Conservation (phyloP, 2,329 filamentous ascomycete species). For the Orbilia oligospora region DNA sequence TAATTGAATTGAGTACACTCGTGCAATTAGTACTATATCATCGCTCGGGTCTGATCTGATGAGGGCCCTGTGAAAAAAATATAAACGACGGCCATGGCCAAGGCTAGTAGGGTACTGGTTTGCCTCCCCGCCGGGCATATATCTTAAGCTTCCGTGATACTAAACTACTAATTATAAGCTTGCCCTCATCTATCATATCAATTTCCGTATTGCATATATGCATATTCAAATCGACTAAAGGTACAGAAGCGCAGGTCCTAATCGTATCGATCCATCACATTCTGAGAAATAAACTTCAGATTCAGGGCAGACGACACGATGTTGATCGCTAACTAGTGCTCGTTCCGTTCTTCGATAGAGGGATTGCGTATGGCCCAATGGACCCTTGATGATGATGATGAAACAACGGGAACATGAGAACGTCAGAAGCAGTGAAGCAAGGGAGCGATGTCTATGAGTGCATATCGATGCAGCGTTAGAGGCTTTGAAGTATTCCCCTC, state of each 20-base stretch:
- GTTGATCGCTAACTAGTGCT: slow-evolving; percentile 39
- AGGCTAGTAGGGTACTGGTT: not conserved
- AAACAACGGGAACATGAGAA: slow-evolving; percentile 60
- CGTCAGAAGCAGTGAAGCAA: slow-evolving; percentile 57
- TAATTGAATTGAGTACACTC: too few relatives aligned
- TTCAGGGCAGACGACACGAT: slow-evolving; percentile 20
- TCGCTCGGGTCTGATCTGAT: not conserved
- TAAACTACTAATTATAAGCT: not conserved
- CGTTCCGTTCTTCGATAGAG: slow-evolving; percentile 56
- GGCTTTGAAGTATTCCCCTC: slow-evolving; percentile 57
- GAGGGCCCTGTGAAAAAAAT: not conserved
- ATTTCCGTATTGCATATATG: slow-evolving; percentile 37
- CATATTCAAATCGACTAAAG: slow-evolving; percentile 21
- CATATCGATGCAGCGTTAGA: slow-evolving; percentile 50
- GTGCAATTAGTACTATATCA: slow-evolving; percentile 31
- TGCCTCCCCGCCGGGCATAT: slow-evolving; percentile 21
- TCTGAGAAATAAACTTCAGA: slow-evolving; percentile 55
- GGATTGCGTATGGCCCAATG: slow-evolving; percentile 53
- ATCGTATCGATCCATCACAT: slow-evolving; percentile 54
- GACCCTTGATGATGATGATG: slow-evolving; percentile 55
- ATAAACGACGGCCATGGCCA: not conserved
- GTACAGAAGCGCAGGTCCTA: slow-evolving; percentile 41
- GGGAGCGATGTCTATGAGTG: slow-evolving; percentile 50
- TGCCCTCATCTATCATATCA: slow-evolving; percentile 22
- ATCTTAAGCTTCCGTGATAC: slow-evolving; percentile 45